A percentile compares a stretch with the other conserved stretches of the same genome.
These are phyloP conservation scores for Bipolaris zeicola DNA, from an alignment of 2,329 filamentous ascomycete species.

Conservation along the genomic window DNA sequence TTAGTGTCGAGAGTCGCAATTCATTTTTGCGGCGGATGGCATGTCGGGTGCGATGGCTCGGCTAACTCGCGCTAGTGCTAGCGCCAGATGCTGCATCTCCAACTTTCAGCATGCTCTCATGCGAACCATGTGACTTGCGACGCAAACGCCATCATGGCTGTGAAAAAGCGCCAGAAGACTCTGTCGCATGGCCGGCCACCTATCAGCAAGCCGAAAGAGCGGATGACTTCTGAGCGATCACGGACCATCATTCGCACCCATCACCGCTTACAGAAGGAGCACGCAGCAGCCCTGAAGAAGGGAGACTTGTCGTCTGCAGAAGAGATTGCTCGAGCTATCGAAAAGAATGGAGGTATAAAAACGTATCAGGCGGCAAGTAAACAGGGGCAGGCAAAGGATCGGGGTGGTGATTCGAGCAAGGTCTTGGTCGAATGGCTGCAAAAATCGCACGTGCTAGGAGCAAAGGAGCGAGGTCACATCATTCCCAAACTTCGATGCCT, in stretches of 20 bases:
- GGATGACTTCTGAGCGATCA: slow-evolving; percentile 62
- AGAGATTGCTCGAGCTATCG: slow-evolving; percentile 57
- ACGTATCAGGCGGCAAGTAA: slow-evolving; percentile 68
- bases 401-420: slow-evolving; percentile 68
- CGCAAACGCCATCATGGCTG: slow-evolving; percentile 29
- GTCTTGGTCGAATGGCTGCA: slow-evolving; percentile 65
- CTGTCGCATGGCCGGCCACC: slow-evolving; percentile 46
- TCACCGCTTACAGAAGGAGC: slow-evolving; percentile 64
- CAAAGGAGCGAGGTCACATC: slow-evolving; percentile 10
- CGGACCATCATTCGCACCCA: slow-evolving; percentile 64
- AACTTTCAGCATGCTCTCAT: slow-evolving; percentile 24
- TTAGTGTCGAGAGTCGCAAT: slow-evolving; percentile 40
- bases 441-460: slow-evolving; percentile 31
- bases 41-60: slow-evolving; percentile 23
- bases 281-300: slow-evolving; percentile 56
- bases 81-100: slow-evolving; percentile 18
- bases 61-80: slow-evolving; percentile 21
- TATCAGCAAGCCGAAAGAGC: slow-evolving; percentile 33
- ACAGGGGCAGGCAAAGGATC: slow-evolving; percentile 63
- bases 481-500: slow-evolving; percentile 66
- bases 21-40: slow-evolving; percentile 9
- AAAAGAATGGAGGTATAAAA: slow-evolving; percentile 63
- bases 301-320: slow-evolving; percentile 49
- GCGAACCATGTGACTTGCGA: slow-evolving; percentile 7
- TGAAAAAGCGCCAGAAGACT: slow-evolving; percentile 41